Evolutionary conservation across 192 early-diverging fungal species (phyloP).

Genomic region (Pecoramyces ruminantium): DNA sequence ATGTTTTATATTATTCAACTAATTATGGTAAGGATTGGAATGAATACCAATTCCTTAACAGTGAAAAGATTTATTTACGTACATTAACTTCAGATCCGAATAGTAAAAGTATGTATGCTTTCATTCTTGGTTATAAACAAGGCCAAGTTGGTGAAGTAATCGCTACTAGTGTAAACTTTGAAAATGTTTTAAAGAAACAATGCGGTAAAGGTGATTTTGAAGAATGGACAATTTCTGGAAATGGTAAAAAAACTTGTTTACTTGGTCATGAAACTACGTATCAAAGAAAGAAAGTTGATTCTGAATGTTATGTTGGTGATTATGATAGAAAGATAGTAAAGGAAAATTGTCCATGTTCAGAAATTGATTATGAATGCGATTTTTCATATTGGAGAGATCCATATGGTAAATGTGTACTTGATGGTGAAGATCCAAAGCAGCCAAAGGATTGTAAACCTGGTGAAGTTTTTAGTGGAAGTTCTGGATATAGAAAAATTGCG

Average conservation of each 20-base stretch:
- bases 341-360: slow-evolving; percentile 56
- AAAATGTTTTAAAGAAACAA: background rate
- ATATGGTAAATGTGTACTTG: slow-evolving; percentile 3
- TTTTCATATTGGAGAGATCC: slow-evolving; percentile 43
- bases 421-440: slow-evolving; percentile 57
- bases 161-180: slow-evolving; percentile 1
- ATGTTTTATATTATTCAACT: background rate
- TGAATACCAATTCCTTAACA: slow-evolving; percentile 1
- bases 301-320: slow-evolving; percentile 59
- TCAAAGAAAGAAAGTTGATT: slow-evolving; percentile 57
- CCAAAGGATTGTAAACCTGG: slow-evolving; percentile 53
- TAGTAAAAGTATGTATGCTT: background rate
- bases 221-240: slow-evolving; percentile 3
- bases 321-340: slow-evolving; percentile 15
- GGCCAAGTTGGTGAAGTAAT: background rate
- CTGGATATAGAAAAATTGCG: slow-evolving; percentile 65
- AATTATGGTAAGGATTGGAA: slow-evolving; percentile 4
- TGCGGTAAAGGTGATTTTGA: background rate
- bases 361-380: slow-evolving; percentile 88
- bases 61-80: background rate
- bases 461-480: slow-evolving; percentile 44
- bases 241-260: background rate
- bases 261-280: slow-evolving; percentile 14
- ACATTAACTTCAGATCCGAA: slow-evolving; percentile 2
- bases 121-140: background rate